These are phyloP conservation scores for Phytomonas francai DNA, from an alignment of 208 protist genomes.

Conservation along the genomic window DNA sequence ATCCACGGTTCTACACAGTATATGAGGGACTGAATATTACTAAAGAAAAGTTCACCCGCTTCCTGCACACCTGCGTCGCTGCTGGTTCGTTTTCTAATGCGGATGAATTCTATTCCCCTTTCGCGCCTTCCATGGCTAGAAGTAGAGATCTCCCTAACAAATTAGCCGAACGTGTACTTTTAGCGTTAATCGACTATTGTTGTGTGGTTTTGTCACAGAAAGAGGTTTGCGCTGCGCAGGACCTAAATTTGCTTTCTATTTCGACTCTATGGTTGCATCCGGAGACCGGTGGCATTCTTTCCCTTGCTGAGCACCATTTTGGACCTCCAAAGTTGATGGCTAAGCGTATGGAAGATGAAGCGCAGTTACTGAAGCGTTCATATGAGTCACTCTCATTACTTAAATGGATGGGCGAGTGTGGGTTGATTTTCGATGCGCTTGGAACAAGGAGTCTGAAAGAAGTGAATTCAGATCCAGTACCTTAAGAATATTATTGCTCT, in stretches of 20 bases:
- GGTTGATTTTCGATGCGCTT: slow-evolving; percentile 24
- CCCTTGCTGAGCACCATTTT: slow-evolving; percentile 29
- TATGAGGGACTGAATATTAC: not conserved
- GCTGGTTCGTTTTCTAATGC: not conserved
- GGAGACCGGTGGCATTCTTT: slow-evolving; percentile 47
- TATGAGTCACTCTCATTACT: slow-evolving; percentile 27
- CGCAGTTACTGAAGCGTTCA: not conserved
- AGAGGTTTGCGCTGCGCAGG: slow-evolving; percentile 18
- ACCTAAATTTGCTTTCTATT: slow-evolving; percentile 49
- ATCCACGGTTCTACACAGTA: not conserved
- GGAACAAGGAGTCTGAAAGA: not conserved
- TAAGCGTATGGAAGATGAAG: slow-evolving; percentile 13
- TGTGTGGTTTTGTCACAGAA: slow-evolving; percentile 3
- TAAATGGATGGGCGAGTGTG: slow-evolving; percentile 18
- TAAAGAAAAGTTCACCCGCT: not conserved
- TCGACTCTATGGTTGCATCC: slow-evolving; percentile 32
- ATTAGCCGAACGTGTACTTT: not conserved
- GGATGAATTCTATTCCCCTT: not conserved
- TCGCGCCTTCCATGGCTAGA: not conserved
- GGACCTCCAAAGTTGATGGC: not conserved
- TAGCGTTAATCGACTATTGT: not conserved
- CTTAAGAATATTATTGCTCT: not conserved
- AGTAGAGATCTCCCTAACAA: not conserved
- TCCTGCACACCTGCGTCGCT: not conserved
- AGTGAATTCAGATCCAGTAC: not conserved